Evolutionary conservation across 75 land plant genomes (phyloP).

Genomic region (Cryptomeria japonica): DNA sequence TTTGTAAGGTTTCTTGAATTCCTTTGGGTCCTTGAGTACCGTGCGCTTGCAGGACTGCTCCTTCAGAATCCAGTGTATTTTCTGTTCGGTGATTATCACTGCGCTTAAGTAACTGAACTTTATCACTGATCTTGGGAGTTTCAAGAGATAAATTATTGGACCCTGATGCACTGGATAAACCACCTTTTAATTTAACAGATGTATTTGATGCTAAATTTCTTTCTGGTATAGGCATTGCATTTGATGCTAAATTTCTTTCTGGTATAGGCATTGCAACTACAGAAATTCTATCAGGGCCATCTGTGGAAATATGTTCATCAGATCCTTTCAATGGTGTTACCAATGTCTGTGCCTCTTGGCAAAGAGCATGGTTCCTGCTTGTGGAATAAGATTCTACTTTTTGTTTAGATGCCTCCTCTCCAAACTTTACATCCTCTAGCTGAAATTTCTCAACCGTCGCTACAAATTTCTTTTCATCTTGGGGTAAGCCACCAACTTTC

Average conservation of each 20-base stretch:
- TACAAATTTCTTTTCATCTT: conserved; percentile 5
- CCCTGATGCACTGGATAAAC: conserved; percentile 7
- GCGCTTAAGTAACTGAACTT: conserved; percentile 3
- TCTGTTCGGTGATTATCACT: neutral
- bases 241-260: neutral
- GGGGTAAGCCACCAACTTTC: neutral
- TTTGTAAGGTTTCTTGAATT: conserved; percentile 1
- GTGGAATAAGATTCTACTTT: neutral
- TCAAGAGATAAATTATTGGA: neutral
- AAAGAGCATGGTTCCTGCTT: neutral
- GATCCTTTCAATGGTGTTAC: neutral
- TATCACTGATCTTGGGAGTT: conserved; percentile 2
- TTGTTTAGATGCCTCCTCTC: neutral
- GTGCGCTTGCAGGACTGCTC: neutral
- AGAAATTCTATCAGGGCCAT: neutral
- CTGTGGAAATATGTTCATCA: neutral
- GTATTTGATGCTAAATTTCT: neutral
- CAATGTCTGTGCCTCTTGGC: neutral
- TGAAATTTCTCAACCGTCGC: neutral
- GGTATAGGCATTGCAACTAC: neutral
- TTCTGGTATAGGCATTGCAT: neutral
- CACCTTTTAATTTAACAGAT: neutral
- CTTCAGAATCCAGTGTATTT: neutral
- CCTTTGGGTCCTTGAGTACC: conserved; percentile 3
- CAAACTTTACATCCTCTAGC: neutral